phyloP scores from a whole-genome alignment of 2,329 filamentous ascomycete genomes.

The Verticillium tricorpus region DNA sequence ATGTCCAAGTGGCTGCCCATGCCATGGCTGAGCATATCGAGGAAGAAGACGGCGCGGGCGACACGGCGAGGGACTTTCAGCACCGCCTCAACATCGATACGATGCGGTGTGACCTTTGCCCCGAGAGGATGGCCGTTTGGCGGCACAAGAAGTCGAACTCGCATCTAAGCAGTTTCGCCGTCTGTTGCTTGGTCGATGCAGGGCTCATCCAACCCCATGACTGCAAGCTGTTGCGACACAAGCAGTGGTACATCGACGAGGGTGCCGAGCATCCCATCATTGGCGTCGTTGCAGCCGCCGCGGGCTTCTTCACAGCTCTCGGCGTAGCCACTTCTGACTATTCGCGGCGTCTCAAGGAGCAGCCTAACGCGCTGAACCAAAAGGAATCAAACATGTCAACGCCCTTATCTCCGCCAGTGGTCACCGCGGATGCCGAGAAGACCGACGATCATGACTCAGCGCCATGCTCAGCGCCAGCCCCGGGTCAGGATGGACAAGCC shows the following conservation, averaged over 20 bases:
- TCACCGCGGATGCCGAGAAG: background rate
- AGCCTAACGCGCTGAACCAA: background rate
- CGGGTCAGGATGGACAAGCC: too few species aligned
- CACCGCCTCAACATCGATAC: conserved; percentile 47
- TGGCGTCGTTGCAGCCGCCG: conserved; percentile 59
- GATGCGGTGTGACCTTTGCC: conserved; percentile 55
- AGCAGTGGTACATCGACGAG: conserved; percentile 60
- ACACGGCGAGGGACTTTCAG: conserved; percentile 50
- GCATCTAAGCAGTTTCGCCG: conserved; percentile 57
- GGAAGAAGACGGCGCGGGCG: conserved; percentile 48
- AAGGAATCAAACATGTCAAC: background rate
- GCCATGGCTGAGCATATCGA: conserved; percentile 49
- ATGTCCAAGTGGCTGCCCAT: conserved; percentile 30
- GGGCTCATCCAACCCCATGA: conserved; percentile 52
- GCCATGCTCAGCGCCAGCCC: background rate
- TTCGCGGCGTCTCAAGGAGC: conserved; percentile 10
- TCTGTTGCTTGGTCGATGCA: conserved; percentile 50
- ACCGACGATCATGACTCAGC: background rate
- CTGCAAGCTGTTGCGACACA: conserved; percentile 41
- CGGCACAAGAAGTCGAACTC: conserved; percentile 53
- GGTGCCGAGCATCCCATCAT: conserved; percentile 62
- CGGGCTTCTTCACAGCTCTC: conserved; percentile 62
- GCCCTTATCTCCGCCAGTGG: background rate
- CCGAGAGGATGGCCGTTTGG: conserved; percentile 57
- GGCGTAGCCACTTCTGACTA: conserved; percentile 42